Conservation (phyloP, 2,329 filamentous ascomycete species). For the Diaporthe sp. region DNA sequence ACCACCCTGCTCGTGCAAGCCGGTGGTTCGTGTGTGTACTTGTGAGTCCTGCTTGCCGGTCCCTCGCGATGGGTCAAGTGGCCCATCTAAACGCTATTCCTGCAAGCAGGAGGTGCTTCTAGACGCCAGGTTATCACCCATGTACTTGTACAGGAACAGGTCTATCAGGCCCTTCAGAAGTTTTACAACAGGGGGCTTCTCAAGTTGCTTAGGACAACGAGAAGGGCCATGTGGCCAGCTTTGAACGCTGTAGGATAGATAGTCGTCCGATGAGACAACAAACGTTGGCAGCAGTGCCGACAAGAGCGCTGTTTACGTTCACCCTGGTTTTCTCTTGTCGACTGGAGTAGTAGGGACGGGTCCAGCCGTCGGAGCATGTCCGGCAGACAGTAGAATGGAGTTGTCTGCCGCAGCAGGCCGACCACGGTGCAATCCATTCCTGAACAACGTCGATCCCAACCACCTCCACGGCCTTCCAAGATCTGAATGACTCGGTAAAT, state of each 20-base stretch:
- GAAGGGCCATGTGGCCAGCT: constrained; percentile 15
- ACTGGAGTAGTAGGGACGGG: background rate
- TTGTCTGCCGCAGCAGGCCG: background rate
- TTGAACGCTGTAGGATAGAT: constrained; percentile 32
- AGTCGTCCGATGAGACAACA: constrained; percentile 32
- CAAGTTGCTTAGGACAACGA: constrained; percentile 26
- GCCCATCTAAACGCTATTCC: constrained; percentile 1
- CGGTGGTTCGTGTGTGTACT: constrained; percentile 19
- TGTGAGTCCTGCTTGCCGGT: constrained; percentile 31
- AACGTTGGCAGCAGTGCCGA: background rate
- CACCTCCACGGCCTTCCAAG: background rate
- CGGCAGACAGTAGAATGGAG: background rate
- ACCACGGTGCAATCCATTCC: background rate
- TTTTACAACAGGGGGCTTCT: constrained; percentile 1
- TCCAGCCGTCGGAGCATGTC: background rate
- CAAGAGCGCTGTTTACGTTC: constrained; percentile 1
- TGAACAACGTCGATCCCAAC: constrained; percentile 9
- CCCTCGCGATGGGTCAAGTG: constrained; percentile 27
- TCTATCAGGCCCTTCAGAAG: constrained; percentile 16
- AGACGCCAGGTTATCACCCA: constrained; percentile 14
- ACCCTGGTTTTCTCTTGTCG: background rate
- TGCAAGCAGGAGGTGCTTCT: constrained; percentile 16
- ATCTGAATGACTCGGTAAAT: constrained; percentile 17
- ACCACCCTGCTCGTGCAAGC: background rate
- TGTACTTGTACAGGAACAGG: constrained; percentile 11